phyloP scores from a whole-genome alignment of 2,329 filamentous ascomycete genomes.

The Colletotrichum abscissum region DNA sequence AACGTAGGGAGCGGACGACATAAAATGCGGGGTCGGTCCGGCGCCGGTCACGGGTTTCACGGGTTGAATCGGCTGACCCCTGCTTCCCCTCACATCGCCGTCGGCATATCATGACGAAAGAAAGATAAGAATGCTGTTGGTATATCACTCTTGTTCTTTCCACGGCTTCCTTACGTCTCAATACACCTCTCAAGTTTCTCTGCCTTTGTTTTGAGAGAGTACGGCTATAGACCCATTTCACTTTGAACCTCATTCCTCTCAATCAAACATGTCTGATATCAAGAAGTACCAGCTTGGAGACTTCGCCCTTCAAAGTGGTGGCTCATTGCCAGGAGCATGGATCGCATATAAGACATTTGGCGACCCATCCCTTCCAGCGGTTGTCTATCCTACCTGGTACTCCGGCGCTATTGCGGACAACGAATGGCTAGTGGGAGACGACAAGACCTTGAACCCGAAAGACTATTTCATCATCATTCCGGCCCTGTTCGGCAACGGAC shows the following conservation, averaged over 20 bases:
- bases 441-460: constrained; percentile 71
- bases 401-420: constrained; percentile 73
- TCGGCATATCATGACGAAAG: not conserved
- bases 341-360: constrained; percentile 85
- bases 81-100: not conserved
- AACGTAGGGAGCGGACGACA: not conserved
- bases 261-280: constrained; percentile 21
- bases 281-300: constrained; percentile 70
- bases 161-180: not conserved
- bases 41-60: not conserved
- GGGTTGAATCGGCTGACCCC: not conserved
- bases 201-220: not conserved
- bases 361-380: constrained; percentile 67
- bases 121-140: not conserved
- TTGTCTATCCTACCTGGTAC: constrained; percentile 85
- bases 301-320: constrained; percentile 74
- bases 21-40: constrained; percentile 1
- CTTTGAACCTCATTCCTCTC: no score
- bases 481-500: constrained; percentile 63
- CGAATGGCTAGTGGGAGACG: constrained; percentile 76
- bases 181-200: not conserved
- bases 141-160: no score
- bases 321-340: constrained; percentile 70
- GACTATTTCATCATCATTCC: constrained; percentile 62
- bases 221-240: not conserved